Base-by-base conservation (phyloP, 768 basidiomycete species). In the Chalciporus sphaerocephalus region DNA sequence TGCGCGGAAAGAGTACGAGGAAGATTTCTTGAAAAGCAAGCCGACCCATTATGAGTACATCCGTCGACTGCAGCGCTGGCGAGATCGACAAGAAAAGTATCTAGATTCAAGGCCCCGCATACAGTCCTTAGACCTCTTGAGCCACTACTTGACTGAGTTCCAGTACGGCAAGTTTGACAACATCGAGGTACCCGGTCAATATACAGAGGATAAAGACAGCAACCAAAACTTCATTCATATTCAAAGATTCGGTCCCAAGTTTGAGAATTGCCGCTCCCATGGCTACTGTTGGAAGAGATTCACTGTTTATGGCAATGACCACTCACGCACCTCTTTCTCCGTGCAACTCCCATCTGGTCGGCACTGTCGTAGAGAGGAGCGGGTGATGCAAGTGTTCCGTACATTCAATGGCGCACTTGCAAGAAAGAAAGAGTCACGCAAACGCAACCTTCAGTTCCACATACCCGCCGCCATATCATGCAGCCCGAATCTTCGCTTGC, bases 161-260 rank as follows among this genome's bases (percentile, higher is more conserved):
- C 95, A 98, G 55, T 93, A 97, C 65, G 85, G 83, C 59, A 96
- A 93, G 64, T 92, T 95, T 40, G 96, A 98, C 52, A 95, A 99
- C 52, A 90, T 99, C 30, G 94, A 99, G 60, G 81, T 99, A 40
- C 94, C 94, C n/a, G 96, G 96, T 6, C 96, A 99, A 65, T 99
- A 99, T 62, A 88, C 92, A 0, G 91, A 97, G 93, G 93, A 98
- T 61, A 92, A 94, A 65, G 95, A 99, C 65, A 90, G 76, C 57
- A 92, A 92, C 61, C 86, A 88, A 55, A 85, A 87, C 54, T 96
- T 98, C 56, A 77, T 90, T 47, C 81, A 87, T 51, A 92, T 99
- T 34, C 83, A 85, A 53, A 90, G 92, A 64, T 96, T 98, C 61
- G 82, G 81, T 17, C 82, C 92, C 11, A 88, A 87, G 57, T 87